Conservation (phyloP, 176 grass and related monocot genomes). For the Hyparrhenia diplandra region DNA sequence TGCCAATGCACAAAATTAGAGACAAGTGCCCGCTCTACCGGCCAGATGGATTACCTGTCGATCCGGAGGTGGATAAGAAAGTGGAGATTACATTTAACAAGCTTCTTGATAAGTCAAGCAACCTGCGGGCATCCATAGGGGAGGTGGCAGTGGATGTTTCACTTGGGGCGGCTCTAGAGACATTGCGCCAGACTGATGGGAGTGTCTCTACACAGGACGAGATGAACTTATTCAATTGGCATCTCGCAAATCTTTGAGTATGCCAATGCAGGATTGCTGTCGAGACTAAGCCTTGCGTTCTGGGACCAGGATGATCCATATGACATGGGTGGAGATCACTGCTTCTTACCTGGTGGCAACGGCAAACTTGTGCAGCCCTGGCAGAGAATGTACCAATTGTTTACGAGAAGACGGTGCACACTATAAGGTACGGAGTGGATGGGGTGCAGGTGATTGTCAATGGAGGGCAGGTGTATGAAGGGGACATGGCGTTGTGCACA, state of each 20-base stretch:
- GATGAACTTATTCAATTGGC: constrained; percentile 91
- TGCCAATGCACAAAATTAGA: constrained; percentile 79
- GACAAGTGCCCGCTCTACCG: constrained; percentile 89
- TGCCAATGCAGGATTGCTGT: constrained; percentile 85
- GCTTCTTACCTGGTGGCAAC: constrained; percentile 96
- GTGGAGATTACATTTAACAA: constrained; percentile 85
- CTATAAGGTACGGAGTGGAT: constrained; percentile 80
- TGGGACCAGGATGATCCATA: constrained; percentile 99
- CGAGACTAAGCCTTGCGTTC: constrained; percentile 79
- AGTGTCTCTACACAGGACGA: constrained; percentile 60
- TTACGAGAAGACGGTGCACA: constrained; percentile 95
- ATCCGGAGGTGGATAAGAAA: constrained; percentile 80
- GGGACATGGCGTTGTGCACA: constrained; percentile 78
- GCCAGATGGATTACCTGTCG: constrained; percentile 66
- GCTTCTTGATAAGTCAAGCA: constrained; percentile 79
- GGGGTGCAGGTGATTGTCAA: constrained; percentile 80
- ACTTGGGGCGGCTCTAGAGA: constrained; percentile 82
- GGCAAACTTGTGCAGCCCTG: constrained; percentile 81
- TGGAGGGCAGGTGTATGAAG: constrained; percentile 79
- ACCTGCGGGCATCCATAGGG: constrained; percentile 70
- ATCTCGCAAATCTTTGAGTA: constrained; percentile 96
- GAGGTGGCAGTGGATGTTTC: constrained; percentile 85
- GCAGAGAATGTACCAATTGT: constrained; percentile 77
- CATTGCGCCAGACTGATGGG: constrained; percentile 54
- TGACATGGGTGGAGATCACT: constrained; percentile 99